Conservation (phyloP, 495 filamentous ascomycete genomes). For the Jackrogersella multiformis region DNA sequence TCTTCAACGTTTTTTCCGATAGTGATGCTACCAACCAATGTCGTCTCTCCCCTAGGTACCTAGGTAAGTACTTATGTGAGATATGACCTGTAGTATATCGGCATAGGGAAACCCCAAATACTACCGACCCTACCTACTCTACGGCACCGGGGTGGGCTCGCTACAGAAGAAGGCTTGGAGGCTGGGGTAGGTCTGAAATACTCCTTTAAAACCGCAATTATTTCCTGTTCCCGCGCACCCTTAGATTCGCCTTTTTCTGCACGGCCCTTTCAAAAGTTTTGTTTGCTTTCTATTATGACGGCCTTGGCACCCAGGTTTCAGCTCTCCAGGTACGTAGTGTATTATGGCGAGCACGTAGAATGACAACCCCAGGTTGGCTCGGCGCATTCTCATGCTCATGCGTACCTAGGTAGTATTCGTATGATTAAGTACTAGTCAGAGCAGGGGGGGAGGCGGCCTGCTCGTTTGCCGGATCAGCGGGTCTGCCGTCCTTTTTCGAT, state of each 20-base stretch:
- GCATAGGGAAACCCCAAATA: conserved; percentile 13
- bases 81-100: conserved; percentile 40
- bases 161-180: too few species aligned
- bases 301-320: conserved; percentile 28
- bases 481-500: conserved; percentile 20
- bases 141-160: neutral
- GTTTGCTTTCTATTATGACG: conserved; percentile 20
- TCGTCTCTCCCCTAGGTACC: conserved; percentile 1
- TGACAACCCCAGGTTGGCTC: conserved; percentile 26
- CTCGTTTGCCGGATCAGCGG: conserved; percentile 30
- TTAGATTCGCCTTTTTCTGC: neutral
- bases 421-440: conserved; percentile 1
- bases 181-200: too few species aligned
- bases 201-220: too few species aligned
- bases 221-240: neutral
- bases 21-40: conserved; percentile 18
- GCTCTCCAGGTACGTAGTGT: too few species aligned
- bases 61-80: conserved; percentile 30
- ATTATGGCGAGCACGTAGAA: conserved; percentile 11
- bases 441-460: conserved; percentile 5
- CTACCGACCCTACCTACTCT: conserved; percentile 11
- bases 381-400: neutral
- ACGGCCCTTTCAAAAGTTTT: neutral
- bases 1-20: conserved; percentile 9
- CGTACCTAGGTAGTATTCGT: conserved; percentile 15